Evolutionary conservation across 2,329 filamentous ascomycete species (phyloP).

Genomic region (Cladosporium oxysporum): DNA sequence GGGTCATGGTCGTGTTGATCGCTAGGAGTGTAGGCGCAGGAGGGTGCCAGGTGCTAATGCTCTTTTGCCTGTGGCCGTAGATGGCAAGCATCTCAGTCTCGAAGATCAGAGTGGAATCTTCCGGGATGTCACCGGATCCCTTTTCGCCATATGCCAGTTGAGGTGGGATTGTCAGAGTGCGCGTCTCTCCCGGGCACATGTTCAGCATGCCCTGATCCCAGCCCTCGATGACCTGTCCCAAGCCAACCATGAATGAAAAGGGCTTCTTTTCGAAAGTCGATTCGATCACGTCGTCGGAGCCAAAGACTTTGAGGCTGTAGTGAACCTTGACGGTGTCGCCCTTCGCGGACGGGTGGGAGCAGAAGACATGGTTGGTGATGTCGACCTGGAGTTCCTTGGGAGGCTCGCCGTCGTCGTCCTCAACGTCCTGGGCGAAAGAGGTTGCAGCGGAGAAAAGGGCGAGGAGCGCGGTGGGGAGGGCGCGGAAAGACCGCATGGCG

Average conservation of each 20-base stretch:
- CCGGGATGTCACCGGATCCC: slow-evolving; percentile 82
- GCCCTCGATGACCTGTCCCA: slow-evolving; percentile 89
- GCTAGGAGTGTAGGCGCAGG: slow-evolving; percentile 8
- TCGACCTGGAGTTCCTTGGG: slow-evolving; percentile 32
- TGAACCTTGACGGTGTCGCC: slow-evolving; percentile 85
- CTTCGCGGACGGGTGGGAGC: slow-evolving; percentile 21
- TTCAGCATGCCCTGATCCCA: slow-evolving; percentile 91
- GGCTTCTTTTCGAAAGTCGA: slow-evolving; percentile 76
- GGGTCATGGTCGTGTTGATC: slow-evolving; percentile 15
- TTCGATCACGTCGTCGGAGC: slow-evolving; percentile 60
- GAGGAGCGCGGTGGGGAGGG: slow-evolving; percentile 42
- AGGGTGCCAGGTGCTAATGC: slow-evolving; percentile 10
- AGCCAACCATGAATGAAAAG: slow-evolving; percentile 76
- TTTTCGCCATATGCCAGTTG: slow-evolving; percentile 78
- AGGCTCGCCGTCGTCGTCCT: slow-evolving; percentile 45
- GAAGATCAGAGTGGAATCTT: slow-evolving; percentile 80
- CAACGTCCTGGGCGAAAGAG: slow-evolving; percentile 52
- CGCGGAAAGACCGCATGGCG: slow-evolving; percentile 27
- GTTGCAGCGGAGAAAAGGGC: slow-evolving; percentile 53
- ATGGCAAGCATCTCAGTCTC: slow-evolving; percentile 89
- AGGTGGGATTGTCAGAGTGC: slow-evolving; percentile 84
- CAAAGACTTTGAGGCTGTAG: slow-evolving; percentile 79
- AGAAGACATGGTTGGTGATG: slow-evolving; percentile 17
- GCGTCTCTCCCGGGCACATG: slow-evolving; percentile 97
- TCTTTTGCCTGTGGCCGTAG: slow-evolving; percentile 60